Percentiles rank a stretch among this genome's conserved stretches.
Evolutionary conservation across 2,329 filamentous ascomycete species (phyloP).

Genomic region (Fusarium sp.): DNA sequence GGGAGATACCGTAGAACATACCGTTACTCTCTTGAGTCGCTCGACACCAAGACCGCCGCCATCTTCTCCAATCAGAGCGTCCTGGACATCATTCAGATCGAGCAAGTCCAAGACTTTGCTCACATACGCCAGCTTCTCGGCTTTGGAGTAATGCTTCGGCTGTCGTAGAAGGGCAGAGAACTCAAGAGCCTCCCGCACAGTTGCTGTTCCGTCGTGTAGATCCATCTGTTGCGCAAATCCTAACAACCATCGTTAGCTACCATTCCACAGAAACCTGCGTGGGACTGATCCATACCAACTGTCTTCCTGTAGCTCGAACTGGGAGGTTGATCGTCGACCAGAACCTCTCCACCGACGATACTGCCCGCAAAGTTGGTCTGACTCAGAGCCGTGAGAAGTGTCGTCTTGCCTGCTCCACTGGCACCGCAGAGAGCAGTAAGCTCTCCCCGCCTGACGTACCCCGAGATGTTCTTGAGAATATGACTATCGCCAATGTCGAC

Average conservation of each 20-base stretch:
- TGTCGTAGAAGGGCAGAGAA: neutral
- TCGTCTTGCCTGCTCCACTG: neutral
- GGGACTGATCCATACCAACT: neutral
- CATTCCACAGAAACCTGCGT: fast-evolving
- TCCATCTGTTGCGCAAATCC: neutral
- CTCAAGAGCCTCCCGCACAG: neutral
- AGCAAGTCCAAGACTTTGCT: neutral
- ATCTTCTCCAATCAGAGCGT: neutral
- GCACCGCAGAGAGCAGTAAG: neutral
- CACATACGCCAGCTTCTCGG: neutral
- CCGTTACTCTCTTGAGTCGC: neutral
- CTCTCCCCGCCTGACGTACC: neutral
- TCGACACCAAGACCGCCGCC: neutral
- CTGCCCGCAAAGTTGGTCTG: neutral
- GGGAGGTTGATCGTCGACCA: neutral
- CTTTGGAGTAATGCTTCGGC: neutral
- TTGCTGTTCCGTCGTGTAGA: neutral
- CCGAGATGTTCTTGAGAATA: neutral
- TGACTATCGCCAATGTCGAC: neutral
- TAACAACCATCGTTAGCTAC: neutral
- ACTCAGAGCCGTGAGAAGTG: neutral
- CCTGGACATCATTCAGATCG: neutral
- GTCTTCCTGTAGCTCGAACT: neutral
- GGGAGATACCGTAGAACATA: neutral
- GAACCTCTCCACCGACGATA: neutral